Evolutionary conservation across 768 basidiomycete genomes (phyloP), one percentile per base, ranked within the genome.

Genomic region (Boletus tomentosulus): DNA sequence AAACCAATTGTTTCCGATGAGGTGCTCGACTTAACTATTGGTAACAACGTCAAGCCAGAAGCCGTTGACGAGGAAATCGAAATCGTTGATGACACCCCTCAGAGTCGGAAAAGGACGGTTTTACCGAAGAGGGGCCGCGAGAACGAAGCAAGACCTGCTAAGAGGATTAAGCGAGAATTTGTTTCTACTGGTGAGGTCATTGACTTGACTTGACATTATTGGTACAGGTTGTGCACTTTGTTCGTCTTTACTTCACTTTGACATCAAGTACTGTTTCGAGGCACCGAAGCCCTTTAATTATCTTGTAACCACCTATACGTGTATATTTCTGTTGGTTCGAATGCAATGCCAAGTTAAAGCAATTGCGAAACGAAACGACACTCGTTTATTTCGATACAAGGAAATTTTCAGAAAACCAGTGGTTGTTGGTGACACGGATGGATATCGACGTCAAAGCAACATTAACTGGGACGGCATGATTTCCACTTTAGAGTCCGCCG

Each of bases 201-300:
- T 41, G 68, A 71, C 48, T 46, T 69, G 57, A 71, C 67, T 35
- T 69, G 59, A 66, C 24, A 25, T 15, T 49, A 42, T 16, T 19
- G 42, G 11, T 34, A 13, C 12, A 16, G 13, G 16, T n/a, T 45
- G 31, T 42, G 5, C 50, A 7, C 25, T 11, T 41, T 6, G n/a
- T 39, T 39, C 41, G 31, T 46, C 22, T 44, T 12, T 15, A 16
- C 13, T 57, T 39, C 24, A 31, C 46, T 50, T 53, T 45, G 27
- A 27, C 13, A 49, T 39, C 35, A 25, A 10, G 6, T 34, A 25
- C 33, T 43, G 12, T 46, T 39, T 1, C 22, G 30, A 35, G 22
- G 34, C 33, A 22, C 49, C 22, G n/a, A 10, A 31, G 9, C 15
- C 42, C 39, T 43, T 11, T 57, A 48, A 42, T 51, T 45, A 16